These are phyloP conservation scores for Metschnikowia orientalis DNA, from an alignment of 805 yeast species.

Conservation along the genomic window DNA sequence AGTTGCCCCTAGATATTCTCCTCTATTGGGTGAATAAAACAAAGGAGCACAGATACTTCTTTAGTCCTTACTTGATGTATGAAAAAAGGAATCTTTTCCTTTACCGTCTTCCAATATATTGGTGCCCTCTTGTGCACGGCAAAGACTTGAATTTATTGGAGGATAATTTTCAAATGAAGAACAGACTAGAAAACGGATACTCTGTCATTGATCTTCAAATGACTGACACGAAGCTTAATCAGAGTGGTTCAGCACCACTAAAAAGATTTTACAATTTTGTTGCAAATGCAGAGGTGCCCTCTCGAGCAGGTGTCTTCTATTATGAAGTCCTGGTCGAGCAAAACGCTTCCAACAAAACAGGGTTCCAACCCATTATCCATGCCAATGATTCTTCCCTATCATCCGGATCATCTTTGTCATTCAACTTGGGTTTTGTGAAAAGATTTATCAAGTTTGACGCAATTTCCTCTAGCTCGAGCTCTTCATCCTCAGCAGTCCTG, in stretches of 20 bases:
- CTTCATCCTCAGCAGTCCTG: slow-evolving; percentile 10
- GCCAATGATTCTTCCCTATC: slow-evolving; percentile 33
- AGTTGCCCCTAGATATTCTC: slow-evolving; percentile 10
- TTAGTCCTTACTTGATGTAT: slow-evolving; percentile 27
- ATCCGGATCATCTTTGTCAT: slow-evolving; percentile 27
- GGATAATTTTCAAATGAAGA: slow-evolving; percentile 22
- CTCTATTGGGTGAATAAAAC: slow-evolving; percentile 13
- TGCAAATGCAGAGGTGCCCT: slow-evolving; percentile 30
- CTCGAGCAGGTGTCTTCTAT: slow-evolving; percentile 36
- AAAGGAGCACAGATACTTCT: slow-evolving; percentile 20
- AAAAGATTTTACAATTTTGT: slow-evolving; percentile 34
- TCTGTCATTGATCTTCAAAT: slow-evolving; percentile 25
- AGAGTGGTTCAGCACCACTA: slow-evolving; percentile 1
- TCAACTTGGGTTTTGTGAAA: slow-evolving; percentile 34
- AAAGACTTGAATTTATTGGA: slow-evolving; percentile 22
- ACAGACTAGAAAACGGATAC: slow-evolving; percentile 26
- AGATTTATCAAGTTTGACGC: slow-evolving; percentile 23
- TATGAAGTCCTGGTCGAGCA: slow-evolving; percentile 39
- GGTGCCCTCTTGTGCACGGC: slow-evolving; percentile 36
- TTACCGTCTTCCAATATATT: slow-evolving; percentile 34
- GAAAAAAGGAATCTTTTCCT: slow-evolving; percentile 22
- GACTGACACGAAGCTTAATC: slow-evolving; percentile 5
- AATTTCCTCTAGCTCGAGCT: slow-evolving; percentile 6
- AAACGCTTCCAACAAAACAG: slow-evolving; percentile 28
- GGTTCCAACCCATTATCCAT: slow-evolving; percentile 29